Percentiles rank a stretch among this genome's conserved stretches.
Conservation (phyloP, 768 basidiomycete genomes). For the Mrakia frigida region DNA sequence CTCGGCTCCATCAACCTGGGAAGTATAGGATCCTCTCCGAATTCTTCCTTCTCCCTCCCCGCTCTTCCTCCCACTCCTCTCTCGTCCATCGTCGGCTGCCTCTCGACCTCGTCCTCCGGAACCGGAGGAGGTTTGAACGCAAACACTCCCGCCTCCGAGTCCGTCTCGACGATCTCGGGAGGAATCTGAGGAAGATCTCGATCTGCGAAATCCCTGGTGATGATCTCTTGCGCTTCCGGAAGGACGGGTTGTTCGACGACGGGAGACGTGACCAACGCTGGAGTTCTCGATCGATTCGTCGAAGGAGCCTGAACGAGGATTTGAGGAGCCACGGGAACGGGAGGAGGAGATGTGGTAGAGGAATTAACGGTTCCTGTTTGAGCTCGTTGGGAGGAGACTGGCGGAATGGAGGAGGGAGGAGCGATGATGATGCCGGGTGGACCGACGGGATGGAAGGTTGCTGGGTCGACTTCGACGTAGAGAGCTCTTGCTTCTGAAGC, state of each 20-base stretch:
- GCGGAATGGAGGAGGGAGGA: background rate
- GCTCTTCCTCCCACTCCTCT: background rate
- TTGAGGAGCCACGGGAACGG: background rate
- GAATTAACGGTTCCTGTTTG: background rate
- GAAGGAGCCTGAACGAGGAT: conserved; percentile 9
- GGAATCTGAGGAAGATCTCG: background rate
- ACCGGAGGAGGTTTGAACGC: conserved; percentile 8
- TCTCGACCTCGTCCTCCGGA: background rate
- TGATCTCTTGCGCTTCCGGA: background rate
- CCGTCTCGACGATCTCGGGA: background rate
- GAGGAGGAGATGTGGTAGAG: background rate
- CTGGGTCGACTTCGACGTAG: background rate
- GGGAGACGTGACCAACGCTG: background rate
- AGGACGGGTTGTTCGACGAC: background rate
- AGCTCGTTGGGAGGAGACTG: background rate
- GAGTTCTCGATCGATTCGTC: background rate
- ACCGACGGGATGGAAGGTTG: background rate
- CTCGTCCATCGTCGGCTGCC: background rate
- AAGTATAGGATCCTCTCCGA: conserved; percentile 32
- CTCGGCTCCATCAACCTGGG: conserved; percentile 31
- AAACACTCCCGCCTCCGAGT: background rate
- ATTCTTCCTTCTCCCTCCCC: background rate
- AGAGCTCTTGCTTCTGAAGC: background rate
- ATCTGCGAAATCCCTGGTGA: background rate
- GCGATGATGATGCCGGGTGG: background rate